Evolutionary conservation across 768 basidiomycete species (phyloP).

Genomic region (Cystofilobasidium macerans): DNA sequence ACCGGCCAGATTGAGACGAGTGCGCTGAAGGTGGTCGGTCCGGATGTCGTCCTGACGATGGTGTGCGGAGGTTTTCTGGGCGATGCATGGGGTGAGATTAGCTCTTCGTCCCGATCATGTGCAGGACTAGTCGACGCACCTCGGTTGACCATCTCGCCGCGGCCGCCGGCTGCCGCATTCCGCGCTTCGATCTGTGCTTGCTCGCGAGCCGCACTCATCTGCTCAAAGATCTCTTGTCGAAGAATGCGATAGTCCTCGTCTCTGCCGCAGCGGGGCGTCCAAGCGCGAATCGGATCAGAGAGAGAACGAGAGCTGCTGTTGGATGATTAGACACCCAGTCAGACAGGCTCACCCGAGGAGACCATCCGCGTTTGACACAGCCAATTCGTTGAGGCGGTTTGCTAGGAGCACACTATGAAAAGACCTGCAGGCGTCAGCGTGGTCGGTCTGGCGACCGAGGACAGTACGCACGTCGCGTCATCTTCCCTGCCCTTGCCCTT

Average conservation of each 20-base stretch:
- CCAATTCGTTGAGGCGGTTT: constrained; percentile 8
- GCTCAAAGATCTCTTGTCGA: constrained; percentile 13
- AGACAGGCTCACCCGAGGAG: neutral
- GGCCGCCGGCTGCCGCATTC: neutral
- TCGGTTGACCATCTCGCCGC: neutral
- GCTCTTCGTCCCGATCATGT: no score
- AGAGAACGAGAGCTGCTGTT: neutral
- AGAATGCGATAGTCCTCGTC: constrained; percentile 21
- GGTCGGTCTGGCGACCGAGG: no score
- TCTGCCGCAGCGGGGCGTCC: neutral
- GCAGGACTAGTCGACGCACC: neutral
- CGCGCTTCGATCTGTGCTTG: neutral
- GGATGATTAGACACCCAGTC: neutral
- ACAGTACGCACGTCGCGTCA: neutral
- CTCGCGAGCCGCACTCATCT: constrained; percentile 3
- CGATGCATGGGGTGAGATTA: no score
- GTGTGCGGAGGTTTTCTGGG: constrained; percentile 7
- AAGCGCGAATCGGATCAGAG: neutral
- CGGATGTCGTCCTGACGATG: neutral
- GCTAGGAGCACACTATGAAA: neutral
- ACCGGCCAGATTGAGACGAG: constrained; percentile 6
- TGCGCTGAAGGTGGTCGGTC: constrained; percentile 11
- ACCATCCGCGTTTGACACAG: constrained; percentile 11
- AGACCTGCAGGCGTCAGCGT: neutral
- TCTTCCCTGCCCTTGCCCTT: constrained; percentile 11